Evolutionary conservation across 192 early-diverging fungal genomes (phyloP).

Genomic region (Umbelopsis vinacea): DNA sequence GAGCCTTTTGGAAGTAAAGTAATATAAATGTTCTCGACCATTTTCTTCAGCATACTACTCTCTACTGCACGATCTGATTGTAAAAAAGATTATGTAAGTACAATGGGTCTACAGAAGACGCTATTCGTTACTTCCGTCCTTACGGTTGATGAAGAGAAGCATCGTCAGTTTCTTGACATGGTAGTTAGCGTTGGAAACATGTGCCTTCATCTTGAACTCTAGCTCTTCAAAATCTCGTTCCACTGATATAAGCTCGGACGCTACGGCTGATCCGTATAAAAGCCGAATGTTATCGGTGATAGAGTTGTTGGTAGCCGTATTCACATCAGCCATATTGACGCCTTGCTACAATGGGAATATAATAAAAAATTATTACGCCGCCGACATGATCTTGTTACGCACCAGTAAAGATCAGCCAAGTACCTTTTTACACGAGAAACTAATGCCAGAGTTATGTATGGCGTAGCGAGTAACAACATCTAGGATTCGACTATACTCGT

Average conservation of each 20-base stretch:
- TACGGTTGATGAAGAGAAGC: constrained; percentile 95
- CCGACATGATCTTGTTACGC: background rate
- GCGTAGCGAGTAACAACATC: constrained; percentile 93
- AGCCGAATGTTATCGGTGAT: constrained; percentile 80
- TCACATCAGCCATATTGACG: constrained; percentile 75
- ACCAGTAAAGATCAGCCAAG: background rate
- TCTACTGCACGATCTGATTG: constrained; percentile 82
- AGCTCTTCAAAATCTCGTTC: constrained; percentile 51
- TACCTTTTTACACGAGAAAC: constrained; percentile 92
- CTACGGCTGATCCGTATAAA: constrained; percentile 82
- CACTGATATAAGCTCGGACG: constrained; percentile 77
- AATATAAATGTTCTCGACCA: constrained; percentile 82
- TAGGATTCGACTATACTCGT: constrained; percentile 91
- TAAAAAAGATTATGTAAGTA: background rate
- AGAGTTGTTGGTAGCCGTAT: constrained; percentile 64
- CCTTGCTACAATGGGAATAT: constrained; percentile 50
- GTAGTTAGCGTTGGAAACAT: constrained; percentile 89
- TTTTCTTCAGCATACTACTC: constrained; percentile 75
- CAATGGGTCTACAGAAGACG: too few relatives aligned
- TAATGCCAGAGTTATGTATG: constrained; percentile 84
- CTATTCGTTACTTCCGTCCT: constrained; percentile 18
- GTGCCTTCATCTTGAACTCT: constrained; percentile 72
- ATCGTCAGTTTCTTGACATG: constrained; percentile 84
- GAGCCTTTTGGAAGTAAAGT: constrained; percentile 83
- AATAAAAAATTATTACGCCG: background rate